Percentiles rank a stretch among this genome's conserved stretches.
phyloP scores from a whole-genome alignment of 2,329 filamentous ascomycete species.

The Pestalotiopsis sp. region DNA sequence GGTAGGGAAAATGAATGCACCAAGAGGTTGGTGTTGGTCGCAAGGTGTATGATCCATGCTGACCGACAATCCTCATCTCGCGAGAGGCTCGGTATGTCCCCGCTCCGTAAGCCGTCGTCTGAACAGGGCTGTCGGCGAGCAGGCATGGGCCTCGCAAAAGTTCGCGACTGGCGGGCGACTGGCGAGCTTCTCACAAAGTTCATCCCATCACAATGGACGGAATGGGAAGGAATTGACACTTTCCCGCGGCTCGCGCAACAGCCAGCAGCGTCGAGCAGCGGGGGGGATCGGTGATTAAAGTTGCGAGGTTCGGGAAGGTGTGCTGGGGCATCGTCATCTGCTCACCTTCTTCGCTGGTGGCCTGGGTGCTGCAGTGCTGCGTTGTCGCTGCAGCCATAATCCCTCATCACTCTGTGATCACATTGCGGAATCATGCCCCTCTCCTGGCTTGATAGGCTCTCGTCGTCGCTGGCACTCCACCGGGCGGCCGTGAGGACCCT shows the following conservation, averaged over 20 bases:
- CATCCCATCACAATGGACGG: background rate
- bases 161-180: too few species aligned
- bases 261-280: background rate
- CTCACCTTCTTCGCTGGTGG: conserved; percentile 13
- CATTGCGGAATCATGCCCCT: conserved; percentile 30
- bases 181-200: background rate
- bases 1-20: background rate
- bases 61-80: conserved; percentile 7
- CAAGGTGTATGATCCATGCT: background rate
- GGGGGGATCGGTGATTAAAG: background rate
- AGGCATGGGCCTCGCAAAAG: background rate
- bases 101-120: background rate
- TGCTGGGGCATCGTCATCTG: conserved; percentile 4
- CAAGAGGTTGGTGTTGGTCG: background rate
- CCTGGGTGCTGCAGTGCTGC: conserved; percentile 36
- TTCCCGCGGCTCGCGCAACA: conserved; percentile 9
- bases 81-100: background rate
- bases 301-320: conserved; percentile 10
- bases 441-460: conserved; percentile 43
- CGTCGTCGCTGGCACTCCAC: conserved; percentile 34
- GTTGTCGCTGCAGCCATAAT: conserved; percentile 42
- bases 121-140: background rate
- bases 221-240: background rate
- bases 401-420: conserved; percentile 31
- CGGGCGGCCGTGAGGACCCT: conserved; percentile 28